Base-by-base conservation (phyloP, 2,329 filamentous ascomycete species). In the Onygenales sp. region DNA sequence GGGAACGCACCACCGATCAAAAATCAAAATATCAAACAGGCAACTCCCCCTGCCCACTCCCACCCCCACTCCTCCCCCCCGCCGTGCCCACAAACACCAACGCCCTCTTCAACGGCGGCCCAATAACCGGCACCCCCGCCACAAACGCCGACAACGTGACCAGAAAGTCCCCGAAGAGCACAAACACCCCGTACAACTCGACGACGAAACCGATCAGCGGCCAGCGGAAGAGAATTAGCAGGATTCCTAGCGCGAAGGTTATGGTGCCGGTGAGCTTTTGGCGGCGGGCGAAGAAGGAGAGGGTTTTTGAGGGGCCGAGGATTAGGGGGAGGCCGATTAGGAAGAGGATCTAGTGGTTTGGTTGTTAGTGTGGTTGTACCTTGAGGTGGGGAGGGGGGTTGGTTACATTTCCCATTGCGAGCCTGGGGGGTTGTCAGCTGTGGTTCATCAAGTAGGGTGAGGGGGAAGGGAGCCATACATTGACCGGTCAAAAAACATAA, bases 401-500 rank as follows among this genome's bases (percentile, higher is more conserved):
- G 68, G 76, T 65, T 80, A 92, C 87, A 68, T 97, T 97, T 75
- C 93, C 93, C 93, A 97, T 97, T 61, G 92, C 92, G 54, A 98
- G 83, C 83, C 88, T 93, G 60, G 7, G 27, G 55, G 31, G 53
- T 55, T 17, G 35, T 42, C 39, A 41, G 35, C 27, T 50, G 43
- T 9, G 27, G 11, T 2, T 49, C n/a, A 32, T 47, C 14, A 46
- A 52, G 46, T 53, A 57, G 21, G n/a, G 2, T 38, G 14, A 49
- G 7, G 31, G 27, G 57, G 3, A 7, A 14, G 43, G 51, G 43
- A 8, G 43, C 21, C 84, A 66, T 77, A 92, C 89, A 97, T 91
- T 65, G 93, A 89, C 60, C 93, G 84, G 74, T 98, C 93, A 76
- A 98, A 98, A 77, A 98, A 97, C 73, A 98, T 82, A 73, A 98